These are phyloP conservation scores for Paecilomyces sp. DNA, from an alignment of 2,329 filamentous ascomycete genomes.

Conservation along the genomic window DNA sequence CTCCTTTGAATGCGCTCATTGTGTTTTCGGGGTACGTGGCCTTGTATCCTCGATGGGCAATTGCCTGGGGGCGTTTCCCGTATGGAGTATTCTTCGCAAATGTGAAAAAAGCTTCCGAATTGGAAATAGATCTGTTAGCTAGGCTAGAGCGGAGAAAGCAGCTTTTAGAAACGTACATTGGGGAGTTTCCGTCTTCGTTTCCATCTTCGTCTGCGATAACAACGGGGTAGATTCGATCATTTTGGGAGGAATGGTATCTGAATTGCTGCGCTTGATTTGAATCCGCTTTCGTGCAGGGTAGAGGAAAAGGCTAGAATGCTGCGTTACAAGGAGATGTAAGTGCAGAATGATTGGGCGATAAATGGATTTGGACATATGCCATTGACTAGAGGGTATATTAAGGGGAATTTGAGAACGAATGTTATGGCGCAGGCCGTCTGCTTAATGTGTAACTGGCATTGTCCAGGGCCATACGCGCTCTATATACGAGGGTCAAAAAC, in stretches of 20 bases:
- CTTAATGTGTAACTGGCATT: background rate
- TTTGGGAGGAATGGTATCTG: background rate
- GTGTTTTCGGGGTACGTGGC: background rate
- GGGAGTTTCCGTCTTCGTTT: background rate
- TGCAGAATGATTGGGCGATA: background rate
- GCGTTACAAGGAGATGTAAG: background rate
- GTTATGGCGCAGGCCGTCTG: background rate
- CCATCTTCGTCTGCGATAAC: background rate
- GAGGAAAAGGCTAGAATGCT: background rate
- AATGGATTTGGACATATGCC: background rate
- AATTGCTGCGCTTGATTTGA: background rate
- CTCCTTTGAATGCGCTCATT: background rate
- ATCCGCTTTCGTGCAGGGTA: background rate
- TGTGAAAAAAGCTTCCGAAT: slow-evolving; percentile 2
- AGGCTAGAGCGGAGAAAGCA: background rate
- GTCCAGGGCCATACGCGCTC: background rate
- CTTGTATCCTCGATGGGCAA: background rate
- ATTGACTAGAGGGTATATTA: background rate
- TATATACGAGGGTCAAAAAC: background rate
- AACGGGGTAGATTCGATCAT: background rate
- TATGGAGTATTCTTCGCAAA: slow-evolving; percentile 6
- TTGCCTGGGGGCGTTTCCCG: background rate
- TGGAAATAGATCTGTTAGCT: background rate
- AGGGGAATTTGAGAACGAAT: background rate
- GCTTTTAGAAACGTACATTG: background rate